phyloP scores from a whole-genome alignment of 768 basidiomycete genomes.

The Naganishia onofrii region DNA sequence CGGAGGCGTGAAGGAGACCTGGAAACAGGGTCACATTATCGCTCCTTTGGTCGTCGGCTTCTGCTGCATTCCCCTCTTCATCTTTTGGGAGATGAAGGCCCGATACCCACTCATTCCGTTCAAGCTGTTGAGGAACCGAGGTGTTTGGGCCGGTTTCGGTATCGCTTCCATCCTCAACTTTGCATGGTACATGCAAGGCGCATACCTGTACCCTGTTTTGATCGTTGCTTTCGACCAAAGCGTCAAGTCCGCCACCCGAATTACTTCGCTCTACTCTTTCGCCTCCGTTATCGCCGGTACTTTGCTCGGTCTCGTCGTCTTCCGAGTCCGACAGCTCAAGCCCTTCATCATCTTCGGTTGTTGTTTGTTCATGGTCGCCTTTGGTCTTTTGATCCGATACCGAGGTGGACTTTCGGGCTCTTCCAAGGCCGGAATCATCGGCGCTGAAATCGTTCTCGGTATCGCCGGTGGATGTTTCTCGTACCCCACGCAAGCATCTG shows the following conservation, averaged over 20 bases:
- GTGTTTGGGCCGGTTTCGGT: conserved; percentile 44
- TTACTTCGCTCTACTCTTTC: conserved; percentile 47
- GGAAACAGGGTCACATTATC: conserved; percentile 43
- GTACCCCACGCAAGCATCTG: conserved; percentile 42
- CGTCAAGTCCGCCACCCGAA: conserved; percentile 40
- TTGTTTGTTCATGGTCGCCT: conserved; percentile 42
- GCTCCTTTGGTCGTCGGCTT: conserved; percentile 50
- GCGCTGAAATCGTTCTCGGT: conserved; percentile 45
- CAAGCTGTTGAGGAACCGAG: conserved; percentile 42
- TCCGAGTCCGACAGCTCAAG: conserved; percentile 43
- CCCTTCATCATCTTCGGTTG: conserved; percentile 45
- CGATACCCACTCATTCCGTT: conserved; percentile 26
- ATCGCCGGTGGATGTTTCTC: conserved; percentile 32
- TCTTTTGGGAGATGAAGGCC: conserved; percentile 30
- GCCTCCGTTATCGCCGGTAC: conserved; percentile 44
- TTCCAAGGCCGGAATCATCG: conserved; percentile 39
- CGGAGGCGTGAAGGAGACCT: conserved; percentile 29
- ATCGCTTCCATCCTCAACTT: conserved; percentile 44
- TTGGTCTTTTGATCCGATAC: conserved; percentile 47
- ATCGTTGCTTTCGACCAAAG: conserved; percentile 44
- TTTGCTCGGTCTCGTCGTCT: conserved; percentile 44
- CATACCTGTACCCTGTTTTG: conserved; percentile 47
- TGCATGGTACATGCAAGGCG: conserved; percentile 38
- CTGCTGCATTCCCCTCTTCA: conserved; percentile 40
- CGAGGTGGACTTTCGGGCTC: conserved; percentile 31